A percentile compares a stretch with the other conserved stretches of the same genome.
phyloP scores from a whole-genome alignment of 345 rosid species.

The Abelmoschus esculentus region DNA sequence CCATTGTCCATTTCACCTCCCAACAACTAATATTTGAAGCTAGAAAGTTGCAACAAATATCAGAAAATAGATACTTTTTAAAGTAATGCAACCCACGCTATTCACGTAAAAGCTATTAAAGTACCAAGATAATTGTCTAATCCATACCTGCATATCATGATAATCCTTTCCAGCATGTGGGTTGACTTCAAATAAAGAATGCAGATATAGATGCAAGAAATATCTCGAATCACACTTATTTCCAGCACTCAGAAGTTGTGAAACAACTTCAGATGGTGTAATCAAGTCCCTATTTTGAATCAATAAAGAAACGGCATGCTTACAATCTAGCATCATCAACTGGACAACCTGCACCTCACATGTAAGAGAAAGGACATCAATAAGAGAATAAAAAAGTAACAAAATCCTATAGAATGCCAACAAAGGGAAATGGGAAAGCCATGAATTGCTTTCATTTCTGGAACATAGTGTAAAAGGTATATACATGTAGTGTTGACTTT shows the following conservation, averaged over 20 bases:
- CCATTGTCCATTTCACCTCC: neutral
- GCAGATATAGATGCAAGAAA: constrained; percentile 78
- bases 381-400: constrained; percentile 8
- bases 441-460: neutral
- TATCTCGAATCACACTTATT: constrained; percentile 72
- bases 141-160: constrained; percentile 92
- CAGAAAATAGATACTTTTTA: neutral
- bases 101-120: constrained; percentile 1
- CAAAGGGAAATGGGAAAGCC: neutral
- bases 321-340: constrained; percentile 81
- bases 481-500: neutral
- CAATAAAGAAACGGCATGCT: constrained; percentile 69
- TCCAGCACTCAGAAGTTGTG: constrained; percentile 50
- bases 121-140: constrained; percentile 1
- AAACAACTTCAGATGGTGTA: constrained; percentile 77
- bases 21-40: neutral
- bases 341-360: constrained; percentile 62
- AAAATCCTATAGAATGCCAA: constrained; percentile 3
- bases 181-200: constrained; percentile 68
- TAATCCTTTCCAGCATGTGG: constrained; percentile 78
- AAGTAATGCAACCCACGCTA: neutral
- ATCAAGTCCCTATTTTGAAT: constrained; percentile 80
- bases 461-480: neutral
- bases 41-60: neutral
- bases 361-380: constrained; percentile 8